Conservation (phyloP, 306 rosid species). For the Cicer pinnatifidum region DNA sequence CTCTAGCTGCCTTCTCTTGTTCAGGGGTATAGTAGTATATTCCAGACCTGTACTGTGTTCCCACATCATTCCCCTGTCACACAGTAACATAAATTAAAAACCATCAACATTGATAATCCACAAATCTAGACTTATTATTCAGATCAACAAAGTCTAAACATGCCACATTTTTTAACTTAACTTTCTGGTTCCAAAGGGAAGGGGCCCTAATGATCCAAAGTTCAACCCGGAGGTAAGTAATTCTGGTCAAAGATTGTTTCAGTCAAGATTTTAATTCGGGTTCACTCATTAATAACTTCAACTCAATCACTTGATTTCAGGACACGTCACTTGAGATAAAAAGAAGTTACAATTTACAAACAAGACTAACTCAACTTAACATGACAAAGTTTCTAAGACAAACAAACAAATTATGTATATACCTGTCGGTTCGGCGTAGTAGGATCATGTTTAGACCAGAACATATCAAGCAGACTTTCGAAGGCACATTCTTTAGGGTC, state of each 20-base stretch:
- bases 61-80: slow-evolving; percentile 87
- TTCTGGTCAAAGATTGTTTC: too few relatives aligned
- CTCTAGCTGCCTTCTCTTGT: slow-evolving; percentile 80
- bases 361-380: slow-evolving; percentile 33
- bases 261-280: too few relatives aligned
- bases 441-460: slow-evolving; percentile 90
- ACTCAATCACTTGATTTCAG: too few relatives aligned
- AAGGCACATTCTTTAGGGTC: slow-evolving; percentile 72
- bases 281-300: too few relatives aligned
- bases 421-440: slow-evolving; percentile 95
- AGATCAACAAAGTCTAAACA: slow-evolving; percentile 16
- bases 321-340: neutral
- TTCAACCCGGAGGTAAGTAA: too few relatives aligned
- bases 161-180: neutral
- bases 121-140: slow-evolving; percentile 6
- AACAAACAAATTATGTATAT: neutral
- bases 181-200: too few relatives aligned
- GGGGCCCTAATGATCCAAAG: too few relatives aligned
- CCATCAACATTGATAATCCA: neutral
- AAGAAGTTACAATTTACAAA: neutral
- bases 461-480: slow-evolving; percentile 71
- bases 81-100: slow-evolving; percentile 24
- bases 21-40: slow-evolving; percentile 89
- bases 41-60: slow-evolving; percentile 95
- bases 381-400: slow-evolving; percentile 12